A percentile compares a stretch with the other conserved stretches of the same genome.
phyloP scores from a whole-genome alignment of 1,139 yeast species.

The Pichia sp. region DNA sequence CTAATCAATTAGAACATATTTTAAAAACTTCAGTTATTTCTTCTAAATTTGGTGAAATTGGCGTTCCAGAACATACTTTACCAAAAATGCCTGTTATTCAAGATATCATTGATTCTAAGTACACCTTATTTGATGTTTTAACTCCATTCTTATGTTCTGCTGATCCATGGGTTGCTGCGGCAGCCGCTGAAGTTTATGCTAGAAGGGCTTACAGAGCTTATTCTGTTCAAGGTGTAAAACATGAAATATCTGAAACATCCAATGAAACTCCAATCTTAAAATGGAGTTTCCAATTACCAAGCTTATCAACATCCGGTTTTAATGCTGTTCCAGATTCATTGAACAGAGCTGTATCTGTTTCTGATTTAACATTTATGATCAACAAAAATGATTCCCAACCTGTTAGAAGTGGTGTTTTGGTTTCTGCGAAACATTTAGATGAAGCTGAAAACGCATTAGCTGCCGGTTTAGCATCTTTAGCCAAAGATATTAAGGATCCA shows the following conservation, averaged over 20 bases:
- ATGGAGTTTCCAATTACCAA: constrained; percentile 89
- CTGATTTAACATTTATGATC: constrained; percentile 81
- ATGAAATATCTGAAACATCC: constrained; percentile 45
- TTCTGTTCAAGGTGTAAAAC: constrained; percentile 69
- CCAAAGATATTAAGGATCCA: constrained; percentile 32
- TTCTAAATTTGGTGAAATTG: constrained; percentile 79
- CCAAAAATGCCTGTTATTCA: constrained; percentile 77
- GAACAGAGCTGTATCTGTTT: constrained; percentile 87
- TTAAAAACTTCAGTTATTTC: constrained; percentile 87
- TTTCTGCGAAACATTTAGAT: constrained; percentile 77
- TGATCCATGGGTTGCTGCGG: constrained; percentile 87
- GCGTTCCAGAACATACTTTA: constrained; percentile 62
- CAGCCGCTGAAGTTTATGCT: constrained; percentile 94
- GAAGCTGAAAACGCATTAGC: constrained; percentile 79
- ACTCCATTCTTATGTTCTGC: constrained; percentile 79
- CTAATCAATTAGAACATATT: constrained; percentile 95
- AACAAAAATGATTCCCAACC: constrained; percentile 56
- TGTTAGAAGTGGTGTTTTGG: constrained; percentile 78
- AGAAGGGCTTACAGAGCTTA: constrained; percentile 97
- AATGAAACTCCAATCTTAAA: constrained; percentile 49
- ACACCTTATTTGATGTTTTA: constrained; percentile 91
- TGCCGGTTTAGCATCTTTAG: constrained; percentile 69
- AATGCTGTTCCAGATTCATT: constrained; percentile 56
- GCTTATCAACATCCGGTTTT: constrained; percentile 58
- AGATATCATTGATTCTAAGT: constrained; percentile 93